Evolutionary conservation across 495 filamentous ascomycete species (phyloP).

Genomic region (Bathelium albidoporum): DNA sequence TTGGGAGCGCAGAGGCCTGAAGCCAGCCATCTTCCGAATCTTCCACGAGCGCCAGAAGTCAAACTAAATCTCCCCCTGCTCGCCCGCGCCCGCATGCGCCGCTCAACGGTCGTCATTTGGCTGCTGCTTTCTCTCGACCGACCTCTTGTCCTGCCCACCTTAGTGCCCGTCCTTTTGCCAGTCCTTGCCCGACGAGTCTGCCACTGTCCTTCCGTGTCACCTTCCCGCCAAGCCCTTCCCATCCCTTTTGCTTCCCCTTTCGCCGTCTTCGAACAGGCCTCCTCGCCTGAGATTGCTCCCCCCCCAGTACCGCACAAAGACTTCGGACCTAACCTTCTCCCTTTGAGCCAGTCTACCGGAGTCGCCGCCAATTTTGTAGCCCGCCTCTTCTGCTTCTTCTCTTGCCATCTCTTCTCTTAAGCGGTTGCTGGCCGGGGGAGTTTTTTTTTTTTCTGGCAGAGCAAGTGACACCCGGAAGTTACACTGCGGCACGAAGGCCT

Average conservation of each 20-base stretch:
- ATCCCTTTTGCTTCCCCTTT: not conserved
- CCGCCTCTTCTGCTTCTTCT: not conserved
- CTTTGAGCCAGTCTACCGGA: slow-evolving; percentile 1
- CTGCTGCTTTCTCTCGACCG: not conserved
- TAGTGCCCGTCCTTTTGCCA: no score
- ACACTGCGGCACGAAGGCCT: not conserved
- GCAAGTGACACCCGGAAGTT: not conserved
- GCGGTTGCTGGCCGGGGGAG: not conserved
- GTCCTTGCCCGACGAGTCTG: no score
- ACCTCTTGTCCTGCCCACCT: not conserved
- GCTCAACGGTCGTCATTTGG: slow-evolving; percentile 3
- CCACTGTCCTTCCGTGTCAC: not conserved
- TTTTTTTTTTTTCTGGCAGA: no score
- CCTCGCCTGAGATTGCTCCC: not conserved
- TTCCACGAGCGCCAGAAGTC: not conserved
- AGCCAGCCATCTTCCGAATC: not conserved
- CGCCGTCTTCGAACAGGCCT: not conserved
- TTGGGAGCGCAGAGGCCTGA: not conserved
- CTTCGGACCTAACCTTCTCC: not conserved
- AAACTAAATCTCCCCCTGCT: not conserved
- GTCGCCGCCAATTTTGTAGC: not conserved
- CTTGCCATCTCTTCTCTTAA: not conserved
- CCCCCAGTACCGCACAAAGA: not conserved
- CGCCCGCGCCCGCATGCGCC: not conserved
- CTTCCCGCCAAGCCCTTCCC: not conserved